Percentiles rank a stretch among this genome's conserved stretches.
These are phyloP conservation scores for Tetraselmis chui DNA, from an alignment of 139 green algal genomes.

Conservation along the genomic window DNA sequence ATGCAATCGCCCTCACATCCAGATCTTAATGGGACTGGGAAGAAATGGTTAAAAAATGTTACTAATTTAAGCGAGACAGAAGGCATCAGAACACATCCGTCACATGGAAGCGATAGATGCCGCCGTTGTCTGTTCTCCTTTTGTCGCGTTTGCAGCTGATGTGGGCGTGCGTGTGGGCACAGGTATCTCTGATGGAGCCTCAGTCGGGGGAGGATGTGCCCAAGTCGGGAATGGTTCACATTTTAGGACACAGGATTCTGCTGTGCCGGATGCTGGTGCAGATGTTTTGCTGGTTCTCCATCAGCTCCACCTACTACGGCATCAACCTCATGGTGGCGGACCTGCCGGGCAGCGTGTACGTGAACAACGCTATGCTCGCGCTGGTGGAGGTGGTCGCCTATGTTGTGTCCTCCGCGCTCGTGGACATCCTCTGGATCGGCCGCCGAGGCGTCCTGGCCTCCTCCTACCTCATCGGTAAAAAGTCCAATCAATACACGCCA, in stretches of 20 bases:
- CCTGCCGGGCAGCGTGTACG: background rate
- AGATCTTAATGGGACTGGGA: too few species aligned
- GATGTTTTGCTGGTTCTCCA: conserved; percentile 6
- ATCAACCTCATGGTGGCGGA: conserved; percentile 4
- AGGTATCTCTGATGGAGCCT: background rate
- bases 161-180: too few species aligned
- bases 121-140: too few species aligned
- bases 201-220: background rate
- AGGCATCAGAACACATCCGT: too few species aligned
- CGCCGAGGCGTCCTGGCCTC: background rate
- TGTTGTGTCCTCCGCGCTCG: background rate
- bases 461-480: background rate
- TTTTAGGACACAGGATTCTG: background rate
- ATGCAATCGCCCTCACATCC: too few species aligned
- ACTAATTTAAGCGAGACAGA: too few species aligned
- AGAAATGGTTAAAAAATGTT: too few species aligned
- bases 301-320: conserved; percentile 10
- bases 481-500: too few species aligned
- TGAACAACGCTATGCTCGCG: background rate
- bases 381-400: background rate
- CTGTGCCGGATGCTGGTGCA: background rate
- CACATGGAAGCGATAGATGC: too few species aligned
- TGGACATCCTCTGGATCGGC: background rate
- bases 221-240: background rate
- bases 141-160: too few species aligned